These are phyloP conservation scores for Psophocarpus tetragonolobus DNA, from an alignment of 306 rosid species.

Conservation along the genomic window DNA sequence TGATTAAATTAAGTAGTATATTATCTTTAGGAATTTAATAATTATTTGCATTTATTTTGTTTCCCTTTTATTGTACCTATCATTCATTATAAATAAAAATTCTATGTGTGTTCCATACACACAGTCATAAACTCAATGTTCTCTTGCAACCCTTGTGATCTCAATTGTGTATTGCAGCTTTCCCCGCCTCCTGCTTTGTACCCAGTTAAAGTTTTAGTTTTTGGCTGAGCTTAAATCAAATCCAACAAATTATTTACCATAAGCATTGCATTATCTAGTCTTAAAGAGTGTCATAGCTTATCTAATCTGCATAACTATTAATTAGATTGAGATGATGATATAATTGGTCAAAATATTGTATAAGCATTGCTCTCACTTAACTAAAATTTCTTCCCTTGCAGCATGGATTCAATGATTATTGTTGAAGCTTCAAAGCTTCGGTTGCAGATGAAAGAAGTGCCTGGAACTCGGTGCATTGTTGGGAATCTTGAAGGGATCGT, in stretches of 20 bases:
- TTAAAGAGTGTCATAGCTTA: not conserved
- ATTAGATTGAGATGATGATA: constrained; percentile 7
- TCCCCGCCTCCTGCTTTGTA: not conserved
- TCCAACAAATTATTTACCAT: not conserved
- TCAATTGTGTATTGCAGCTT: not conserved
- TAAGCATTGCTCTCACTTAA: not conserved
- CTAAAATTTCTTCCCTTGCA: constrained; percentile 30
- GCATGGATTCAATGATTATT: constrained; percentile 71
- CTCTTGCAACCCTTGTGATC: too few relatives aligned
- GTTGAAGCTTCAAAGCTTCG: constrained; percentile 57
- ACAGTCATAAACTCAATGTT: too few relatives aligned
- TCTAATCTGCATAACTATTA: not conserved
- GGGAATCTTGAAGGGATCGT: constrained; percentile 77
- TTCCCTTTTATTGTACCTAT: too few relatives aligned
- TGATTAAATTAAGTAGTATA: too few relatives aligned
- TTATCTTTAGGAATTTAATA: too few relatives aligned
- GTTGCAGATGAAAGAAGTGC: constrained; percentile 71
- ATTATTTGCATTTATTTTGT: too few relatives aligned
- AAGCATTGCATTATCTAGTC: not conserved
- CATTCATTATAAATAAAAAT: too few relatives aligned
- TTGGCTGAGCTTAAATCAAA: constrained; percentile 1
- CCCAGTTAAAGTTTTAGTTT: not conserved
- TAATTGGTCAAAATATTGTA: not conserved
- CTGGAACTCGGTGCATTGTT: constrained; percentile 57
- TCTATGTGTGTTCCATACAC: too few relatives aligned